Evolutionary conservation across 768 basidiomycete genomes (phyloP).

Genomic region (Cyclocybe aegerita): DNA sequence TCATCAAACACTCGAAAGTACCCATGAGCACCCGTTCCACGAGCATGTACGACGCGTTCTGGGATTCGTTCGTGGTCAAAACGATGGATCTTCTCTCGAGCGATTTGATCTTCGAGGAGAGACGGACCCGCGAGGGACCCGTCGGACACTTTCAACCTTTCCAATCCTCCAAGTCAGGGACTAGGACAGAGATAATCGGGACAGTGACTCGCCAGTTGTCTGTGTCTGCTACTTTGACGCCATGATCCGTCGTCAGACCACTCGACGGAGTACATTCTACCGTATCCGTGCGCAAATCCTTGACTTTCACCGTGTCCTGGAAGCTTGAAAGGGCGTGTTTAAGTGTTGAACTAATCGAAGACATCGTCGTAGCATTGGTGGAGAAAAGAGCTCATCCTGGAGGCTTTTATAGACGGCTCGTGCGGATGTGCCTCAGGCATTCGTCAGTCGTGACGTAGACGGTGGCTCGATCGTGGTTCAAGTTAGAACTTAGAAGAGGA

Average conservation of each 20-base stretch:
- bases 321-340: constrained; percentile 24
- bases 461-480: background rate
- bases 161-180: background rate
- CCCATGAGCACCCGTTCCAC: constrained; percentile 80
- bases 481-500: background rate
- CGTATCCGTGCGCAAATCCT: constrained; percentile 32
- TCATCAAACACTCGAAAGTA: constrained; percentile 75
- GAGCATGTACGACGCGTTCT: constrained; percentile 75
- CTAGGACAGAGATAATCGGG: background rate
- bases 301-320: constrained; percentile 30
- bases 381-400: background rate
- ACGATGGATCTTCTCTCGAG: constrained; percentile 71
- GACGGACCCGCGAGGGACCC: constrained; percentile 60
- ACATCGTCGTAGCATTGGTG: constrained; percentile 12
- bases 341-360: constrained; percentile 17
- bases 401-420: constrained; percentile 2
- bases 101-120: constrained; percentile 76
- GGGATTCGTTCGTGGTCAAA: constrained; percentile 92
- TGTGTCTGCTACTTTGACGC: constrained; percentile 56
- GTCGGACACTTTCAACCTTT: constrained; percentile 55
- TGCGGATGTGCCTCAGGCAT: background rate
- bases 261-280: constrained; percentile 26
- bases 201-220: constrained; percentile 57
- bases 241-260: constrained; percentile 61
- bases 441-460: constrained; percentile 20